A percentile compares a stretch with the other conserved stretches of the same genome.
phyloP scores from a whole-genome alignment of 108 stramenopile species.

The Skeletonema menzelii region DNA sequence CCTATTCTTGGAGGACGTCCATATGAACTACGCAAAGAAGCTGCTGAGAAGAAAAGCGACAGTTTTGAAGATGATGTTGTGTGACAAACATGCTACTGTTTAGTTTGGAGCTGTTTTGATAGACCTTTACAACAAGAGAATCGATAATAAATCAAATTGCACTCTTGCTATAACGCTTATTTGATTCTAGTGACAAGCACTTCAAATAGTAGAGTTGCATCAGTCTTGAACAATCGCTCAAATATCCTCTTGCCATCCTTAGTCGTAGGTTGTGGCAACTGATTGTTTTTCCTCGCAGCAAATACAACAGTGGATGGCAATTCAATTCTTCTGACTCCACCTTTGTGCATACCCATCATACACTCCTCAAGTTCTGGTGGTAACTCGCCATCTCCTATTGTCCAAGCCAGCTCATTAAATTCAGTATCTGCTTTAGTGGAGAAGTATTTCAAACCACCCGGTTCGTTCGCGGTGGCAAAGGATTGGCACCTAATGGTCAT shows the following conservation, averaged over 20 bases:
- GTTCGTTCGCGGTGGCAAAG: slow-evolving; percentile 72
- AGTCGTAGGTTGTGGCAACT: slow-evolving; percentile 55
- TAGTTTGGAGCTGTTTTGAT: not conserved
- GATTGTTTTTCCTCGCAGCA: slow-evolving; percentile 58
- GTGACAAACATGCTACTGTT: not conserved
- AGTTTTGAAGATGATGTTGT: not conserved
- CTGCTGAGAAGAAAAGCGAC: not conserved
- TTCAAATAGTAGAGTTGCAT: slow-evolving; percentile 76
- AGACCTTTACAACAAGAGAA: not conserved
- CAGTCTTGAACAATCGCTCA: slow-evolving; percentile 74
- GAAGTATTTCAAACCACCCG: slow-evolving; percentile 76
- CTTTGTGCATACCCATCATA: slow-evolving; percentile 67
- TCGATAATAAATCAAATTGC: not conserved
- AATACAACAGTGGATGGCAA: slow-evolving; percentile 67
- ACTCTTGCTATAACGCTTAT: slow-evolving; percentile 21
- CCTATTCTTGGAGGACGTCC: slow-evolving; percentile 69
- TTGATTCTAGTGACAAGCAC: slow-evolving; percentile 74
- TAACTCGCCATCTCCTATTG: slow-evolving; percentile 61
- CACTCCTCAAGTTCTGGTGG: slow-evolving; percentile 64
- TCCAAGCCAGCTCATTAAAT: slow-evolving; percentile 78
- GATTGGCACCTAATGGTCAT: slow-evolving; percentile 77
- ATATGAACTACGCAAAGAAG: slow-evolving; percentile 44
- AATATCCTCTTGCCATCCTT: slow-evolving; percentile 71
- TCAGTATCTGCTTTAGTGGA: slow-evolving; percentile 69
- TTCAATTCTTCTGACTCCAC: slow-evolving; percentile 60